Evolutionary conservation across 225 moss, liverwort and hornwort genomes (phyloP).

Genomic region (Physcomitrellopsis africana): DNA sequence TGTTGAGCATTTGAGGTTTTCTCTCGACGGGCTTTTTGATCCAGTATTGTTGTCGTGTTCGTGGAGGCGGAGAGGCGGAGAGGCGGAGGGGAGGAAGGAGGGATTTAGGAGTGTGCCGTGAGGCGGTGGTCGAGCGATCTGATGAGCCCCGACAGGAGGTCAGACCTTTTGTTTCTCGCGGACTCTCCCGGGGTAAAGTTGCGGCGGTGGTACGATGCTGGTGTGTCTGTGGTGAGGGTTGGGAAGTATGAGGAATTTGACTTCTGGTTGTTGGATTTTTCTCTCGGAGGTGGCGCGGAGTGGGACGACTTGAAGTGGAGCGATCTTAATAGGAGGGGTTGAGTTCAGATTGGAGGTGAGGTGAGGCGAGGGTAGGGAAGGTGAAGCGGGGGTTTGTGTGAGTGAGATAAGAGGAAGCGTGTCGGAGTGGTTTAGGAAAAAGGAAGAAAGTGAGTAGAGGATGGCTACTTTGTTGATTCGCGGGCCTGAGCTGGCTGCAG

Average conservation of each 20-base stretch:
- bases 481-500: conserved; percentile 58
- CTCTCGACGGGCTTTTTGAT: neutral
- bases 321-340: neutral
- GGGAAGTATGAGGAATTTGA: conserved; percentile 36
- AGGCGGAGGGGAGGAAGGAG: neutral
- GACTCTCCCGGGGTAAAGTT: conserved; percentile 42
- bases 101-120: neutral
- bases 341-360: neutral
- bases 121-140: conserved; percentile 26
- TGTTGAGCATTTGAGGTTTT: conserved; percentile 21
- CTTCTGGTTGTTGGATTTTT: neutral
- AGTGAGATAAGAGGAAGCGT: neutral
- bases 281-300: conserved; percentile 22
- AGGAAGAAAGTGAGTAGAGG: conserved; percentile 7
- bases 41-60: neutral
- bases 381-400: neutral
- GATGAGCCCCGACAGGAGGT: conserved; percentile 47
- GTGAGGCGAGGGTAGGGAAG: neutral
- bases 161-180: conserved; percentile 33
- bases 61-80: neutral
- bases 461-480: conserved; percentile 93
- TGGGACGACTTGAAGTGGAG: conserved; percentile 22
- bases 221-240: conserved; percentile 11
- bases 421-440: neutral
- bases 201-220: conserved; percentile 24